These are phyloP conservation scores for Bipolaris victoriae DNA, from an alignment of 2,329 filamentous ascomycete genomes.

Conservation along the genomic window DNA sequence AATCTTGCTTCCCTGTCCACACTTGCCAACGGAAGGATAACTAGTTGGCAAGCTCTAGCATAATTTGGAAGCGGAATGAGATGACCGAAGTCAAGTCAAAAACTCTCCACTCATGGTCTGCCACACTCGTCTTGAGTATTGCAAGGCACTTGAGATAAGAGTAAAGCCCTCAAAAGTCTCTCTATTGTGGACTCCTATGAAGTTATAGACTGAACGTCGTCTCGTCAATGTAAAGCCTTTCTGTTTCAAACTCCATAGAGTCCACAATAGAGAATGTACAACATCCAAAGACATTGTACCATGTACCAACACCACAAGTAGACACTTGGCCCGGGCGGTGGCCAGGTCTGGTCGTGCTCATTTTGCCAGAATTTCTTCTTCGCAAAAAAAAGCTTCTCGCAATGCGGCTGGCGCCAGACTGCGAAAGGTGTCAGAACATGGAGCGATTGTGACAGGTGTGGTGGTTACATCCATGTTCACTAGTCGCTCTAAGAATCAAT, in stretches of 20 bases:
- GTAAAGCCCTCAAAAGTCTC: conserved; percentile 15
- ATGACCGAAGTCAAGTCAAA: conserved; percentile 4
- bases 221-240: conserved; percentile 1
- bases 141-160: conserved; percentile 10
- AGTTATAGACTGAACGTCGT: conserved; percentile 11
- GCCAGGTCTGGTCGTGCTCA: conserved; percentile 23
- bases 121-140: conserved; percentile 7
- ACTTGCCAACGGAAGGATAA: conserved; percentile 47
- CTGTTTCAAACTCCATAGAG: background rate
- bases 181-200: too few species aligned
- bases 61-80: conserved; percentile 45
- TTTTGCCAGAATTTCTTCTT: background rate
- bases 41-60: conserved; percentile 52
- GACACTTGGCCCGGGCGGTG: conserved; percentile 12
- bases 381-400: conserved; percentile 1
- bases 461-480: background rate
- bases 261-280: background rate
- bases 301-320: background rate
- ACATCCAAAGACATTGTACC: conserved; percentile 14
- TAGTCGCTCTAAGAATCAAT: conserved; percentile 2
- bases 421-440: background rate
- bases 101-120: background rate
- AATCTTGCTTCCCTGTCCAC: conserved; percentile 53
- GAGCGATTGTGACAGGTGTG: background rate
- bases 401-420: background rate